Conservation (phyloP, 345 rosid species). For the Euphorbia pulcherrima region DNA sequence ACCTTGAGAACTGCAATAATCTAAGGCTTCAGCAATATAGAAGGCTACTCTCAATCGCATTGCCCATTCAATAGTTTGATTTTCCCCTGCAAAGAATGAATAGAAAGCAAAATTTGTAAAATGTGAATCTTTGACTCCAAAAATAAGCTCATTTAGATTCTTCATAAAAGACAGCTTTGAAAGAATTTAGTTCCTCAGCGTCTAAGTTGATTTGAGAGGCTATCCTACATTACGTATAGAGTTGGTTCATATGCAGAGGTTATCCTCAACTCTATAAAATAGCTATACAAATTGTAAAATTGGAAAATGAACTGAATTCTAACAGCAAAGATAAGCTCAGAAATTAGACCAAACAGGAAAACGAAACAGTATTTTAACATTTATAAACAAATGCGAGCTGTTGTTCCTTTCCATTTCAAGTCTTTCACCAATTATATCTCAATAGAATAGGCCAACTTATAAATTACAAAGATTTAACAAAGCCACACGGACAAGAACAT, state of each 20-base stretch:
- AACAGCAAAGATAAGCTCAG: background rate
- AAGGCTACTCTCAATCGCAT: slow-evolving; percentile 90
- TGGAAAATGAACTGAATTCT: background rate
- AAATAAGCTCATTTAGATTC: background rate
- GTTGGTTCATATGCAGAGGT: too few relatives aligned
- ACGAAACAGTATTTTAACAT: background rate
- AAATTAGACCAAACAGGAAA: background rate
- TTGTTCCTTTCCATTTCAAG: background rate
- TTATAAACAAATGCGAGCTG: background rate
- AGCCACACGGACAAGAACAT: slow-evolving; percentile 11
- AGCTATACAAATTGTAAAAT: background rate
- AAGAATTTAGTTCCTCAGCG: background rate
- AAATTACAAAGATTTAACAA: background rate
- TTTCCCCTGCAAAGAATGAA: slow-evolving; percentile 66
- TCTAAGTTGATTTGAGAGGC: too few relatives aligned
- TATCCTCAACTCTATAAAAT: background rate
- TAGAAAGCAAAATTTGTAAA: slow-evolving; percentile 17
- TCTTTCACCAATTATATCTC: background rate
- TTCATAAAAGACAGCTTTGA: background rate
- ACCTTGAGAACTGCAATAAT: slow-evolving; percentile 75
- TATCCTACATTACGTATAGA: too few relatives aligned
- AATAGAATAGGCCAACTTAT: background rate
- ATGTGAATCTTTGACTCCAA: slow-evolving; percentile 9
- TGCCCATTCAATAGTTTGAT: slow-evolving; percentile 91
- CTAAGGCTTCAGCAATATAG: slow-evolving; percentile 87